Percentiles rank a stretch among this genome's conserved stretches.
These are phyloP conservation scores for Blastocystis hominis DNA, from an alignment of 352 stramenopile species.

Conservation along the genomic window DNA sequence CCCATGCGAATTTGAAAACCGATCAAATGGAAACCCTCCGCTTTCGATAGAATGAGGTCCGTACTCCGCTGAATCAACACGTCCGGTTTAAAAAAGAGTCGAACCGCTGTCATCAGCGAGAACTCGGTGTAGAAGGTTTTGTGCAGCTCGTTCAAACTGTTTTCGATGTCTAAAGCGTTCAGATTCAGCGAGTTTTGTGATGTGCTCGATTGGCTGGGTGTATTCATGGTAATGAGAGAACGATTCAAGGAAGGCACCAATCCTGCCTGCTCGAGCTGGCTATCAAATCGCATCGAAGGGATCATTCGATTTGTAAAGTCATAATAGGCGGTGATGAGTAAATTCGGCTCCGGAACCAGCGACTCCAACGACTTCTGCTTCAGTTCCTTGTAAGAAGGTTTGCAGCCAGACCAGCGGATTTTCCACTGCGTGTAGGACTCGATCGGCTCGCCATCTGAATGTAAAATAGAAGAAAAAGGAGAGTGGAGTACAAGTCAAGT, in stretches of 20 bases:
- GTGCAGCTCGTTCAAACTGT: not conserved
- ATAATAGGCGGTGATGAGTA: constrained; percentile 44
- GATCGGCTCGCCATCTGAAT: not conserved
- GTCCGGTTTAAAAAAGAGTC: constrained; percentile 10
- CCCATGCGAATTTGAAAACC: constrained; percentile 46
- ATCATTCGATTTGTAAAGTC: constrained; percentile 24
- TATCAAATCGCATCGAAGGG: not conserved
- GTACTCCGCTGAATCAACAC: not conserved
- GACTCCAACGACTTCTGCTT: not conserved
- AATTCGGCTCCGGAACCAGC: not conserved
- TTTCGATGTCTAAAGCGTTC: not conserved
- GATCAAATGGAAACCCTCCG: not conserved
- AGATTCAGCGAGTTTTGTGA: not conserved
- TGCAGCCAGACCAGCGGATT: constrained; percentile 43
- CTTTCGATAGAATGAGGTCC: not conserved
- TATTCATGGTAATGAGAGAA: not conserved
- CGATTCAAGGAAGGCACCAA: not conserved
- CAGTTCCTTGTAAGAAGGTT: not conserved
- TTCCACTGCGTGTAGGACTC: not conserved
- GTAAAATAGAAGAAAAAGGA: not conserved
- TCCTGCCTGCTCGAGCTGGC: not conserved
- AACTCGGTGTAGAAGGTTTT: constrained; percentile 27
- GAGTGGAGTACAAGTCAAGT: not conserved
- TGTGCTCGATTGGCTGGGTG: not conserved
- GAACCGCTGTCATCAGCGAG: constrained; percentile 26